Evolutionary conservation across 768 basidiomycete species (phyloP).

Genomic region (Strobilomyces dryophilus): DNA sequence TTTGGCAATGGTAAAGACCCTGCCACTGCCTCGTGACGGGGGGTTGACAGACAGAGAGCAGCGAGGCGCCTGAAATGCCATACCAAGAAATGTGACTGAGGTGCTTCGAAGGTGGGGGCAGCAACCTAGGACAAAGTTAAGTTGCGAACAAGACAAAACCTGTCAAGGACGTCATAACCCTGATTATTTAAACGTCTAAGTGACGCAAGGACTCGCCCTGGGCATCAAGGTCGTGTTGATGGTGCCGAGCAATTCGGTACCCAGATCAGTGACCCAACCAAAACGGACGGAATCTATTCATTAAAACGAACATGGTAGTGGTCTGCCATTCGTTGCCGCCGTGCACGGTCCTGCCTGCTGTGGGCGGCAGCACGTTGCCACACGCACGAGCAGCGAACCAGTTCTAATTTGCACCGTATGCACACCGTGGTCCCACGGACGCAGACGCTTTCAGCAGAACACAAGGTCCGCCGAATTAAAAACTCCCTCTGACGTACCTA

Average conservation of each 20-base stretch:
- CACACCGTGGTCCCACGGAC: slow-evolving; percentile 8
- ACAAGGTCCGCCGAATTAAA: neutral
- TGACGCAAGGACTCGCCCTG: neutral
- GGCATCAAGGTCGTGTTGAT: slow-evolving; percentile 1
- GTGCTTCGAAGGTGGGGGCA: slow-evolving; percentile 7
- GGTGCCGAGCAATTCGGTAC: slow-evolving; percentile 11
- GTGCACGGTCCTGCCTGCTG: slow-evolving; percentile 8
- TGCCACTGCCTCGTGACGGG: slow-evolving; percentile 19
- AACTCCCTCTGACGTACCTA: slow-evolving; percentile 15
- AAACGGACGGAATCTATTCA: slow-evolving; percentile 1
- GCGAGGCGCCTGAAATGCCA: slow-evolving; percentile 14
- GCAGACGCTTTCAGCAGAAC: slow-evolving; percentile 3
- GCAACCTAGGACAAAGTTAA: slow-evolving; percentile 22
- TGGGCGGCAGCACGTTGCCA: slow-evolving; percentile 7
- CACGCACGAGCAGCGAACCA: slow-evolving; percentile 9
- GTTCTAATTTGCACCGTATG: slow-evolving; percentile 3
- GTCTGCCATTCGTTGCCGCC: slow-evolving; percentile 1
- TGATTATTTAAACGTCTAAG: slow-evolving; percentile 14
- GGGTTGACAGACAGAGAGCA: slow-evolving; percentile 2
- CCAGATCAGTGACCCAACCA: neutral
- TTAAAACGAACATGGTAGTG: slow-evolving; percentile 3
- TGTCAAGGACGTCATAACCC: slow-evolving; percentile 26
- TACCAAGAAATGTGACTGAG: slow-evolving; percentile 13
- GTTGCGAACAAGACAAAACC: slow-evolving; percentile 12
- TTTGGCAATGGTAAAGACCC: slow-evolving; percentile 13